Evolutionary conservation across 23 red algal genomes (phyloP), one percentile per base, ranked within the genome.

Genomic region (Gracilaria gracilis): DNA sequence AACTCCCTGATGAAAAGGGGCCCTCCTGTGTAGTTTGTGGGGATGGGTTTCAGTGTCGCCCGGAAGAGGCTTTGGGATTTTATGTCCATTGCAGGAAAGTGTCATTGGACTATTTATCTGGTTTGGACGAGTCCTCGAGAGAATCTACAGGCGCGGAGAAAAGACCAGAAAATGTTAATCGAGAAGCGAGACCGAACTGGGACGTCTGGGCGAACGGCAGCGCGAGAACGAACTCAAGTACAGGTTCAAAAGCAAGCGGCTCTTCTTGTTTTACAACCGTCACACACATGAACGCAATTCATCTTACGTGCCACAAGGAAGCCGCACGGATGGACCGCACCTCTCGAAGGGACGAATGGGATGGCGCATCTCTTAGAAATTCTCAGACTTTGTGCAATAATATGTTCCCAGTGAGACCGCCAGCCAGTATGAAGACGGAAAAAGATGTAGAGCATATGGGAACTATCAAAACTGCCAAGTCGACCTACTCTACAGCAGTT

Each of bases 11-110:
- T 58, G 93, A 95, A 57, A 80, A 75, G 1, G 93, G 93, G 15
- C 93, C 93, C 0, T 61, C 93, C 4, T 95, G 93, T 84, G 82
- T 95, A 19, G 93, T 95, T 23, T 95, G 93, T 87, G 81, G 93
- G 35, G 93, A 95, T 75, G 93, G 87, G 19, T 95, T 90, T 70
- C 85, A 77, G 20, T 77, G 79, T 57, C 46, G 88, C 20, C 93
- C 86, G 27, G 86, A 89, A 71, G 86, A 95, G 44, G 88, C 84
- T 7, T 80, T 95, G 20, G 79, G 44, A 14, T 61, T 95, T 21
- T 95, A 95, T 64, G 93, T 88, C 17, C 70, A 85, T 28, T 89
- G 83, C 49, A 87, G 76, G 15, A 88, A 85, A 59, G 80, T 95
- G 20, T 67, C 77, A 35, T 66, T 93, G n/a, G 93, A 87, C 46